Evolutionary conservation across 495 filamentous ascomycete species (phyloP).

Genomic region (Hypoxylon perforatum): DNA sequence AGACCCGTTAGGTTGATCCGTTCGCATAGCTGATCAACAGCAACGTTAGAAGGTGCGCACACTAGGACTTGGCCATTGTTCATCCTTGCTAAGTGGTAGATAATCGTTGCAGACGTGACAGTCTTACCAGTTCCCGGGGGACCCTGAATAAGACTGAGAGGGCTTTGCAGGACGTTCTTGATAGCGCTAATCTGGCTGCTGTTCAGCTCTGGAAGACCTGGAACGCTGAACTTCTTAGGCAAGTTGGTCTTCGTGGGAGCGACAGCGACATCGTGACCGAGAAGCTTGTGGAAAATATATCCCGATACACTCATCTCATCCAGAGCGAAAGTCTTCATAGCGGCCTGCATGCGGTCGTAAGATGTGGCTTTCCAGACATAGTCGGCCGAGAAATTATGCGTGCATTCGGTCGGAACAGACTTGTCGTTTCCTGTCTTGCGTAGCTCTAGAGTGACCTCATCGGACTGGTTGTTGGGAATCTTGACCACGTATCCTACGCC

Average conservation of each 20-base stretch:
- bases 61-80: constrained; percentile 95
- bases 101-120: constrained; percentile 98
- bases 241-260: constrained; percentile 97
- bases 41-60: constrained; percentile 98
- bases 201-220: constrained; percentile 95
- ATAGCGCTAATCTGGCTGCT: constrained; percentile 96
- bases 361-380: constrained; percentile 99
- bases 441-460: constrained; percentile 96
- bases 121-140: constrained; percentile 98
- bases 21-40: constrained; percentile 98
- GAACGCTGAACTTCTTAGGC: constrained; percentile 96
- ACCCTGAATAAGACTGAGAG: constrained; percentile 94
- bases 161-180: constrained; percentile 92
- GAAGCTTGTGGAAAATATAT: constrained; percentile 97
- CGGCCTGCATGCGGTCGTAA: constrained; percentile 98
- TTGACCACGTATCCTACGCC: constrained; percentile 99
- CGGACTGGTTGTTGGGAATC: constrained; percentile 98
- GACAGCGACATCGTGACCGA: constrained; percentile 95
- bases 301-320: constrained; percentile 99
- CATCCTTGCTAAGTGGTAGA: constrained; percentile 96
- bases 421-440: constrained; percentile 82
- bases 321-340: constrained; percentile 99
- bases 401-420: constrained; percentile 95
- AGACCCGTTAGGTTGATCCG: constrained; percentile 94
- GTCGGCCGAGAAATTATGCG: constrained; percentile 96